Evolutionary conservation across 31 red algal species (phyloP).

Genomic region (Pterothamnion heteromorphum): DNA sequence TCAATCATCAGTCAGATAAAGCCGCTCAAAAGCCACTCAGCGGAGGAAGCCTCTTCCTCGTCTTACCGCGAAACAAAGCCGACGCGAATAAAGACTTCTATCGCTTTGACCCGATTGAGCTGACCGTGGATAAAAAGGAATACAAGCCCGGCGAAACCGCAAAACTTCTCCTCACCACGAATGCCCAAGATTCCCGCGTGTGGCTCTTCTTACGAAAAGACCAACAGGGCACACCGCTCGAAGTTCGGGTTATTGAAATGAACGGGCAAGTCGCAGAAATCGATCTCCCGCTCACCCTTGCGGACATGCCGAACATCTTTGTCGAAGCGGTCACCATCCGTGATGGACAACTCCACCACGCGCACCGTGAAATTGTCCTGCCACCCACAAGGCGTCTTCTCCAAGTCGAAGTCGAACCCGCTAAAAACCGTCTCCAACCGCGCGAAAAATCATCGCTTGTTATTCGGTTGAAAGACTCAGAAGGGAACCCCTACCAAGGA

Average conservation of each 20-base stretch:
- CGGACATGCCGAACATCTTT: constrained; percentile 28
- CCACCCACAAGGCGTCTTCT: neutral
- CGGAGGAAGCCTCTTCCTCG: neutral
- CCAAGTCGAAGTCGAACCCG: neutral
- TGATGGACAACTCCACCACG: neutral
- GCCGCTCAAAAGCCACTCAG: neutral
- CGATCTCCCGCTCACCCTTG: neutral
- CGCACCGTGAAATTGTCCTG: neutral
- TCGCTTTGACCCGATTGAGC: neutral
- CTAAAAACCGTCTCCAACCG: neutral
- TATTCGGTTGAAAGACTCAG: neutral
- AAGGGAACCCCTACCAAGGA: neutral
- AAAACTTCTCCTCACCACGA: constrained; percentile 10
- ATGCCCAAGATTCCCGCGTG: neutral
- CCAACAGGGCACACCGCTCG: no score
- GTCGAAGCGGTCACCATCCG: neutral
- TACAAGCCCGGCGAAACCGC: neutral
- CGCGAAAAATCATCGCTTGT: neutral
- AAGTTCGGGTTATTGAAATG: neutral
- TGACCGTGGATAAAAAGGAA: neutral
- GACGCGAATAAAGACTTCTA: neutral
- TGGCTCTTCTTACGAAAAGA: neutral
- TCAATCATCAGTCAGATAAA: neutral
- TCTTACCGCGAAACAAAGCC: neutral
- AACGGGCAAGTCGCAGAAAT: neutral